These are phyloP conservation scores for Sanghuangporus weigelae DNA, from an alignment of 1,284 basidiomycete species.

Conservation along the genomic window DNA sequence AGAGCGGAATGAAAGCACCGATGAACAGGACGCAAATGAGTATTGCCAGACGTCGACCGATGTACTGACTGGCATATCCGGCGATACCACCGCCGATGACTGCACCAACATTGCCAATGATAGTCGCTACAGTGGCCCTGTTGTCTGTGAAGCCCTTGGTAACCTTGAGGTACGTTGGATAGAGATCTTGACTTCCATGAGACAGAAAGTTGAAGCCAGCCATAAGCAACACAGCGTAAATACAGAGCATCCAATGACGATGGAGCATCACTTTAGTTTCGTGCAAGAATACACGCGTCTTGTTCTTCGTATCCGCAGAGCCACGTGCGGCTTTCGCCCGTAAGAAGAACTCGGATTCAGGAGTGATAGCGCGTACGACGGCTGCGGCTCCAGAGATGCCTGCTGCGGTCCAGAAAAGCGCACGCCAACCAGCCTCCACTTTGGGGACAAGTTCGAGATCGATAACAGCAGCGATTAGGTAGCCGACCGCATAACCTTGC, in stretches of 20 bases:
- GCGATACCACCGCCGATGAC: slow-evolving; percentile 75
- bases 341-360: slow-evolving; percentile 79
- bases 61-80: slow-evolving; percentile 77
- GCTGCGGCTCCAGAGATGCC: slow-evolving; percentile 77
- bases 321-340: slow-evolving; percentile 44
- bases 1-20: slow-evolving; percentile 75
- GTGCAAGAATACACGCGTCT: slow-evolving; percentile 68
- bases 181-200: slow-evolving; percentile 82
- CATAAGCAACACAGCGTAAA: slow-evolving; percentile 81
- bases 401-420: slow-evolving; percentile 63
- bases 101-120: slow-evolving; percentile 86
- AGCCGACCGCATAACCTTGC: slow-evolving; percentile 58
- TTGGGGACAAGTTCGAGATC: slow-evolving; percentile 70
- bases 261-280: slow-evolving; percentile 77
- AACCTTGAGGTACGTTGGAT: slow-evolving; percentile 72
- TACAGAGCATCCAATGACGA: slow-evolving; percentile 79
- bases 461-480: slow-evolving; percentile 55
- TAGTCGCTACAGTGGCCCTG: slow-evolving; percentile 79
- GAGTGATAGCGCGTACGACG: slow-evolving; percentile 63
- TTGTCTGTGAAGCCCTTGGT: slow-evolving; percentile 56
- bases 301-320: slow-evolving; percentile 40
- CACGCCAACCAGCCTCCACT: slow-evolving; percentile 48
- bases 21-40: slow-evolving; percentile 58
- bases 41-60: slow-evolving; percentile 86
- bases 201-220: slow-evolving; percentile 91